These are phyloP conservation scores for Leccinum laetum DNA, from an alignment of 1,284 basidiomycete species.

Conservation along the genomic window DNA sequence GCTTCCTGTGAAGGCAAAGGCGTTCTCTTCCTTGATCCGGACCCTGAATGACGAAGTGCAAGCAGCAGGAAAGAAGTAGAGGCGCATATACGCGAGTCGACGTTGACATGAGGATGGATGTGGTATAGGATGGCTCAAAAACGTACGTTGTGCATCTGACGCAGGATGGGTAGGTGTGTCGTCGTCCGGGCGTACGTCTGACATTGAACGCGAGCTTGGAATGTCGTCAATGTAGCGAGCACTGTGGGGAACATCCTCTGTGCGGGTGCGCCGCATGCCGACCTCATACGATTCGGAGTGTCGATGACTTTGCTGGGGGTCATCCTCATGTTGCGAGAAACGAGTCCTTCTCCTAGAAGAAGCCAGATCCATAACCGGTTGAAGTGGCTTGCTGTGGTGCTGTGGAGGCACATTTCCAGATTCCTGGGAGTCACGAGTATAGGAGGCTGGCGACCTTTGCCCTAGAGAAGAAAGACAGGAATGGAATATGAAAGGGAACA, in stretches of 20 bases:
- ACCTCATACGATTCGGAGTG: conserved; percentile 16
- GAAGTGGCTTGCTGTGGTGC: conserved; percentile 21
- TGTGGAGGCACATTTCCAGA: conserved; percentile 7
- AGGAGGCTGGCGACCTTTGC: conserved; percentile 44
- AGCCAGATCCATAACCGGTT: conserved; percentile 15
- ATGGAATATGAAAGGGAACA: conserved; percentile 34
- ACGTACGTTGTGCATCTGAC: conserved; percentile 43
- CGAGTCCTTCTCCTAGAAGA: conserved; percentile 17
- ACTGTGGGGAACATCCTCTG: conserved; percentile 18
- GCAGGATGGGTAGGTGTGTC: conserved; percentile 19
- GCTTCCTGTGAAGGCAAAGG: conserved; percentile 40
- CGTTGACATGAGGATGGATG: conserved; percentile 31
- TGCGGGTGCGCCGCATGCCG: conserved; percentile 16
- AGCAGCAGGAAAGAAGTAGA: conserved; percentile 14
- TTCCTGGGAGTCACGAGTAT: conserved; percentile 29
- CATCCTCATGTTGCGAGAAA: conserved; percentile 24
- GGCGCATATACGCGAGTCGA: conserved; percentile 25
- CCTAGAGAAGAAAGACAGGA: conserved; percentile 52
- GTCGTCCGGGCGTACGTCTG: conserved; percentile 20
- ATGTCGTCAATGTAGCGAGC: conserved; percentile 20
- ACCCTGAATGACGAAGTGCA: conserved; percentile 22
- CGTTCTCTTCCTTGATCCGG: conserved; percentile 31
- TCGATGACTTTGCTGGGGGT: conserved; percentile 12
- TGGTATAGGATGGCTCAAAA: conserved; percentile 34
- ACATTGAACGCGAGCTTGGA: conserved; percentile 17